Evolutionary conservation across 2,329 filamentous ascomycete genomes (phyloP), one percentile per base, ranked within the genome.

Genomic region (Apiospora phragmitis): DNA sequence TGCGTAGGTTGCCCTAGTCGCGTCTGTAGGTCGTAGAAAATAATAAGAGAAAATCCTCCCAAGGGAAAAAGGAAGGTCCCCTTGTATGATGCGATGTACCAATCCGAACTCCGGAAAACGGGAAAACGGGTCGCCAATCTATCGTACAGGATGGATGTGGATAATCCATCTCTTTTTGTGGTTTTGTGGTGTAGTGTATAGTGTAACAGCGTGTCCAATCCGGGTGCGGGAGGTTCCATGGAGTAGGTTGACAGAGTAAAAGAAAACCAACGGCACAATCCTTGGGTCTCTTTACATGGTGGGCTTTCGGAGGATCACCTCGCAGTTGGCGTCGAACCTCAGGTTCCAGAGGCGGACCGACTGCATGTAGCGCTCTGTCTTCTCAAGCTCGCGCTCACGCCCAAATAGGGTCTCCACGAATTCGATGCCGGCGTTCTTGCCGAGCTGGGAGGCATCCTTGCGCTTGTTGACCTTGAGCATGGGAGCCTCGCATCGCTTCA

Each of bases 371-470:
- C 93, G 93, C 85, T 98, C 94, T 2, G 95, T 98, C 82, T 91
- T 91, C 81, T 95, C 91, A 70, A 98, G 87, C 83, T 98, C 93
- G 73, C 94, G 90, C 79, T 98, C 95, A 73, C 93, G 91, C 74
- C 95, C 95, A 77, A 98, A 98, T 76, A 99, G 93, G 68, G 94
- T 95, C 81, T 98, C 92, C 78, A 99, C 95, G 78, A 99, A 98
- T 85, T 98, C 95, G 76, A 93, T 92, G 68, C 96, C 96, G 69
- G 94, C 94, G 81, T 94, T 95, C 86, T 94, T 95, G 79, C 95
- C 95, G 82, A 98, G 93, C 80, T 91, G 91, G 69, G 90, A 83
- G 51, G 88, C 83, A 71, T 90, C 89, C 81, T 91, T 91, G 75
- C 86, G 87, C 82, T 93, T 95, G 76, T 92, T 92, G 59, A 92